Base-by-base conservation (phyloP, 257 asterid species). In the Phtheirospermum japonicum region DNA sequence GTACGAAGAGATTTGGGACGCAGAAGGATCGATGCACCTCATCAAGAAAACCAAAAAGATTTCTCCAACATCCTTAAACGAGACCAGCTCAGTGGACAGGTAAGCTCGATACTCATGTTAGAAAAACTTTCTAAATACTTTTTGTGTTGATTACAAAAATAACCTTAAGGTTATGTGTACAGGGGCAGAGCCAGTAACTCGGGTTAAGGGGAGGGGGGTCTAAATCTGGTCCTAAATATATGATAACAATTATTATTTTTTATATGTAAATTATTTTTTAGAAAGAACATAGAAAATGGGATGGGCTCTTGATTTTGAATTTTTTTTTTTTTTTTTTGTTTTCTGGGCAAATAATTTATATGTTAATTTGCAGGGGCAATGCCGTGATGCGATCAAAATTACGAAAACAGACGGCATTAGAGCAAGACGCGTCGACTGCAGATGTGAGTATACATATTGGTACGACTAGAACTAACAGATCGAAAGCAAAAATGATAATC, bases 21-120 rank as follows among this genome's bases (percentile, higher is more conserved):
- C 97, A 5, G 99, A 93, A 77, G 99, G 99, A 59, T 64, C 95
- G 3, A 89, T 93, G 96, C 99, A 93, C 83, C 96, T 89, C 13
- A 78, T 89, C 80, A 87, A 81, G 82, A 81, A 86, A 82, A 46
- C 82, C 46, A 75, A 76, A 49, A 82, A 82, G 67, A 74, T 74
- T 67, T 77, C 82, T 16, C 50, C 78, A 6, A 48, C 73, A 6
- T 7, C 45, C 69, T 42, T 70, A 20, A 74, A 61, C 13, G 85
- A 85, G 51, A 69, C 76, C 56, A 75, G 31, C 74, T 72, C 87
- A 4, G 66, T 64, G 0, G 97, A 85, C 68, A 73, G 97, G 98
- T 87, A 81, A 56, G 72, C 26, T 54, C 31, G 0, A 9, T 23
- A 9, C 28, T 19, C 45, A 26, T 11, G 18, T 7, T 46, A 46